These are phyloP conservation scores for Plasmodium billcollinsi DNA, from an alignment of 169 alveolate species.

Conservation along the genomic window DNA sequence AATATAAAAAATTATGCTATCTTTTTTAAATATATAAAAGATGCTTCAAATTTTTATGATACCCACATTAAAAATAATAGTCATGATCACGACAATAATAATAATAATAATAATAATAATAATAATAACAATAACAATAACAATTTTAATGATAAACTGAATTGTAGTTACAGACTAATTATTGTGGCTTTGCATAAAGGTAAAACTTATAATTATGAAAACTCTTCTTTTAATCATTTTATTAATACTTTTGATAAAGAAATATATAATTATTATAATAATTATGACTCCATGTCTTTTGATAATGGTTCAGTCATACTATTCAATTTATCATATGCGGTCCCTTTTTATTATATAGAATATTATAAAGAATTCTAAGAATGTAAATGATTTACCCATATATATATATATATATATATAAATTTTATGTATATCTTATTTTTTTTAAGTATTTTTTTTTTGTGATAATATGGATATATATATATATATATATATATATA, in stretches of 20 bases:
- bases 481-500: no score
- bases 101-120: neutral
- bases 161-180: conserved; percentile 32
- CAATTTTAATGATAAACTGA: no score
- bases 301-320: conserved; percentile 38
- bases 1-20: conserved; percentile 46
- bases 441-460: neutral
- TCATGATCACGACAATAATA: neutral
- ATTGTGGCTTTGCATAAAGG: conserved; percentile 71
- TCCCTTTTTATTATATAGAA: conserved; percentile 69
- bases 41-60: conserved; percentile 58
- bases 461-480: neutral
- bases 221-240: conserved; percentile 19
- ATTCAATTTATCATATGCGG: conserved; percentile 62
- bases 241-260: conserved; percentile 20
- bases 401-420: neutral
- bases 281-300: conserved; percentile 54
- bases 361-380: conserved; percentile 12
- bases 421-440: neutral
- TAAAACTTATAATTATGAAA: conserved; percentile 44
- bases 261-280: conserved; percentile 42
- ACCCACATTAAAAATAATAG: conserved; percentile 5
- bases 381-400: neutral
- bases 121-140: neutral
- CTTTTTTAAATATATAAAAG: conserved; percentile 48